phyloP scores from a whole-genome alignment of 1,284 basidiomycete genomes.

The Ustilago curta region DNA sequence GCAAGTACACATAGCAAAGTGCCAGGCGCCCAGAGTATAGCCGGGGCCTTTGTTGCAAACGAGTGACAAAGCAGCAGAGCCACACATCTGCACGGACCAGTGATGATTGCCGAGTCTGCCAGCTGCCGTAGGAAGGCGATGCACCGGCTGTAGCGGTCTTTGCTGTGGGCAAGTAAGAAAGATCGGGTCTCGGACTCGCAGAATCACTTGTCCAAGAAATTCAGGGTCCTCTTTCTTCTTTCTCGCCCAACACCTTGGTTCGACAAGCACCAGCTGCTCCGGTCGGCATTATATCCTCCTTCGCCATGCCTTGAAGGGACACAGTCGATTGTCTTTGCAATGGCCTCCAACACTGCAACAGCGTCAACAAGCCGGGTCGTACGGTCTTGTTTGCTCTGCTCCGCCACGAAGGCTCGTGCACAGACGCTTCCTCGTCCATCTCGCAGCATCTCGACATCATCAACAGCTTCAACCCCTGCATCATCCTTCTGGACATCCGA shows the following conservation, averaged over 20 bases:
- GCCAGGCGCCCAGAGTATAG: constrained; percentile 4
- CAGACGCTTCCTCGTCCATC: not conserved
- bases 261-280: not conserved
- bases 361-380: too few relatives aligned
- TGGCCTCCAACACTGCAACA: not conserved
- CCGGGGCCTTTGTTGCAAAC: not conserved
- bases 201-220: constrained; percentile 2
- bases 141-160: too few relatives aligned
- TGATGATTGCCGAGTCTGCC: not conserved
- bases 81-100: constrained; percentile 23
- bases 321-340: not conserved
- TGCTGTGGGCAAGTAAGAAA: too few relatives aligned
- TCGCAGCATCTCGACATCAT: not conserved
- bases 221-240: constrained; percentile 4
- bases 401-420: not conserved
- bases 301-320: not conserved
- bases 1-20: too few relatives aligned
- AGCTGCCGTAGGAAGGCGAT: constrained; percentile 16
- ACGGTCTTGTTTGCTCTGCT: not conserved
- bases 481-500: constrained; percentile 23
- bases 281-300: not conserved
- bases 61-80: not conserved
- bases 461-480: not conserved
- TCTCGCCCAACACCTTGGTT: not conserved
- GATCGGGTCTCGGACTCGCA: constrained; percentile 15